Evolutionary conservation across 371 early-diverging fungal species (phyloP).

Genomic region (Blakeslea trispora): DNA sequence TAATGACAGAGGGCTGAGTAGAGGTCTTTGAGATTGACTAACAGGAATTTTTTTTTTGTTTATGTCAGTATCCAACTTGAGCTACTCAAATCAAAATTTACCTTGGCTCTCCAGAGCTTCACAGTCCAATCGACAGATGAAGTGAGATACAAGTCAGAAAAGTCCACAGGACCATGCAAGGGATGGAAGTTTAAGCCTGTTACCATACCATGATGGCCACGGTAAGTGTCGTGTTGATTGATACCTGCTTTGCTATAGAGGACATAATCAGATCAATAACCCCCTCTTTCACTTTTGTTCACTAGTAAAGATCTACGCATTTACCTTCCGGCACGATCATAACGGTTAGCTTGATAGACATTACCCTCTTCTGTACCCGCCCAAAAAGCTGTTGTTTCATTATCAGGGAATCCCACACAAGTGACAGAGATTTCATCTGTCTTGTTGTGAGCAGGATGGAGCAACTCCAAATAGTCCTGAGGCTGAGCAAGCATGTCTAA

Average conservation of each 20-base stretch:
- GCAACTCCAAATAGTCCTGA: conserved; percentile 82
- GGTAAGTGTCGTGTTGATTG: conserved; percentile 80
- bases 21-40: conserved; percentile 68
- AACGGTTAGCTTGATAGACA: conserved; percentile 90
- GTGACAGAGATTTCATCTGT: conserved; percentile 95
- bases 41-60: background rate
- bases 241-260: conserved; percentile 87
- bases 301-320: background rate
- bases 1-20: conserved; percentile 56
- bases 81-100: no score
- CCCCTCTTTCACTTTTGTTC: background rate
- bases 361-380: conserved; percentile 96
- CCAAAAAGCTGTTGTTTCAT: conserved; percentile 91
- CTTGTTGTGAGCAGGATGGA: conserved; percentile 74
- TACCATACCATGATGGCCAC: conserved; percentile 87
- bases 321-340: conserved; percentile 89
- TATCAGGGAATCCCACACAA: conserved; percentile 85
- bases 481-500: conserved; percentile 96
- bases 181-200: conserved; percentile 96
- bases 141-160: conserved; percentile 89
- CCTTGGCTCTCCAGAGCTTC: conserved; percentile 92
- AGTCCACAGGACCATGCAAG: conserved; percentile 74
- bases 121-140: conserved; percentile 95
- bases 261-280: no score
- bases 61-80: no score